Evolutionary conservation across 352 stramenopile genomes (phyloP), one percentile per base, ranked within the genome.

Genomic region (Thalassiosira mediterranea): DNA sequence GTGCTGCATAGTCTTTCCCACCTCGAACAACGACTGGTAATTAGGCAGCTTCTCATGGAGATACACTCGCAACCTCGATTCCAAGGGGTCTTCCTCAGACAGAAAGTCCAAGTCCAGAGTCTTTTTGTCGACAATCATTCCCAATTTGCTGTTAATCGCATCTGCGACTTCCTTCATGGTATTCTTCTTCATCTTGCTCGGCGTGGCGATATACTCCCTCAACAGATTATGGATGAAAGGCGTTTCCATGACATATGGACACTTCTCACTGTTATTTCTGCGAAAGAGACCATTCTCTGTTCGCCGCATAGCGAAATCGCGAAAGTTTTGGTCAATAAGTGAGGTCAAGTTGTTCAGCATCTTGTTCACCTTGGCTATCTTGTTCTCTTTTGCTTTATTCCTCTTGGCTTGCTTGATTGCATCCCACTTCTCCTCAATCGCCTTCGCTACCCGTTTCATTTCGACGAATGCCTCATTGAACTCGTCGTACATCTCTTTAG

Each of bases 81-180:
- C 52, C 15, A 60, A 60, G 37, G 52, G 3, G 44, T 60, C 26
- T 26, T 60, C 52, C 26, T 60, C 52, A 17, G 52, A 60, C 31
- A 60, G 31, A 26, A 60, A 60, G 17, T 60, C n/a, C 25, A 60
- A 8, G 15, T 44, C 19, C 1, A 60, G 8, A n/a, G 44, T 19
- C 13, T 60, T 0, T 21, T 19, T 4, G 8, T 34, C 25, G 23
- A 11, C 4, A n/a, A n/a, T n/a, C n/a, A n/a, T n/a, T 19, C 5
- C 17, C 28, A 54, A 26, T 8, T 34, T 2, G 4, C 10, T 13
- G 32, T 54, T 54, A 26, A 54, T 54, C 17, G 28, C 4, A 1
- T 31, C 32, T 11, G 47, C 47, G 0, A 28, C 0, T 17, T 54
- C 47, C 19, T 21, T 8, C 10, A 26, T 10, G 1, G 47, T 52